phyloP scores from a whole-genome alignment of 2,329 filamentous ascomycete genomes.

The Fusarium zealandicum region DNA sequence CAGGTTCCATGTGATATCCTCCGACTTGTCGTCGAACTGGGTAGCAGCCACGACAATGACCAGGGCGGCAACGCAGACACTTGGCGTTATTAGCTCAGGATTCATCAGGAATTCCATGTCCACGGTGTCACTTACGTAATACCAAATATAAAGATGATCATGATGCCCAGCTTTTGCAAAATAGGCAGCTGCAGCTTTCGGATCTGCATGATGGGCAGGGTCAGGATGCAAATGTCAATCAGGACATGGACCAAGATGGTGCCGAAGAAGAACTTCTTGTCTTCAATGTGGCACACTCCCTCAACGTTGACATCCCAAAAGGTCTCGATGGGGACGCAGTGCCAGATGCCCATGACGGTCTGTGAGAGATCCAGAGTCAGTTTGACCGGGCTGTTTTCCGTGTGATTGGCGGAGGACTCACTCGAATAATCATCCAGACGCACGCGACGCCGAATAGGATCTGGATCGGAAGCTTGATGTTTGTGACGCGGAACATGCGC shows the following conservation, averaged over 20 bases:
- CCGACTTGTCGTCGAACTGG: conserved; percentile 13
- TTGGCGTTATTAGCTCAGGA: neutral
- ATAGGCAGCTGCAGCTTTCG: conserved; percentile 40
- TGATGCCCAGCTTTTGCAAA: conserved; percentile 41
- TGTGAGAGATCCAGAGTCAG: neutral
- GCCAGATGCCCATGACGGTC: conserved; percentile 31
- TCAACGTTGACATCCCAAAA: conserved; percentile 28
- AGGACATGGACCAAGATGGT: conserved; percentile 43
- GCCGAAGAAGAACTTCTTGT: conserved; percentile 46
- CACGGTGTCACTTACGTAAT: conserved; percentile 37
- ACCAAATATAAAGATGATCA: conserved; percentile 43
- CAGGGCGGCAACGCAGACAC: conserved; percentile 31
- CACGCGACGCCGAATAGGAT: conserved; percentile 34
- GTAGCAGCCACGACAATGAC: conserved; percentile 33
- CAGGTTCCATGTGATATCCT: conserved; percentile 37
- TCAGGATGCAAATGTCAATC: conserved; percentile 44
- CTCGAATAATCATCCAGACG: conserved; percentile 43
- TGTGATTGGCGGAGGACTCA: neutral
- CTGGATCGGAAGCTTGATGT: conserved; percentile 39
- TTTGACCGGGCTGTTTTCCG: conserved; percentile 10
- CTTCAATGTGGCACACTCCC: conserved; percentile 31
- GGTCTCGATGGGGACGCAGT: conserved; percentile 25
- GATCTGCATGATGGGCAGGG: conserved; percentile 43
- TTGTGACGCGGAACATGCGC: conserved; percentile 42
- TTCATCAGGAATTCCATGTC: neutral